Percentiles rank a stretch among this genome's conserved stretches.
Conservation (phyloP, 148 eudicot species). For the Suaeda aralocaspica region DNA sequence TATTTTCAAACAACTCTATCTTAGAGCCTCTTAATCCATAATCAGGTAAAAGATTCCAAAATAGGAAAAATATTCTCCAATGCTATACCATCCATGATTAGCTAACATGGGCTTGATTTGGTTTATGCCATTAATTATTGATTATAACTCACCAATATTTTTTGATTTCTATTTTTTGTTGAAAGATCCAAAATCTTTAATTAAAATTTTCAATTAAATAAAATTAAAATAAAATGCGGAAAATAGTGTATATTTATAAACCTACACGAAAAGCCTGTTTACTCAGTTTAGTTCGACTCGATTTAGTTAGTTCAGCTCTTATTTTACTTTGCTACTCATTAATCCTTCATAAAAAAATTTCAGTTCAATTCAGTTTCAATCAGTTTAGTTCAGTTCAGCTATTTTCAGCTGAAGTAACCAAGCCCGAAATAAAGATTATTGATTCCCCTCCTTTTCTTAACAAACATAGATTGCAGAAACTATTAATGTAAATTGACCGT, state of each 20-base stretch:
- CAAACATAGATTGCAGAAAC: conserved; percentile 29
- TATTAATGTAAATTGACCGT: conserved; percentile 26
- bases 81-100: conserved; percentile 44
- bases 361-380: no score
- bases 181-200: conserved; percentile 16
- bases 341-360: no score
- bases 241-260: conserved; percentile 19
- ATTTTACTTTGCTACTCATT: no score
- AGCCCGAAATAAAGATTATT: no score
- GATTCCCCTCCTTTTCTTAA: conserved; percentile 26
- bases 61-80: conserved; percentile 37
- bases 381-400: no score
- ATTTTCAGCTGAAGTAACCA: no score
- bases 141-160: conserved; percentile 17
- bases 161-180: no score
- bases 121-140: conserved; percentile 26
- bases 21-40: conserved; percentile 35
- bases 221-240: not conserved
- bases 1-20: conserved; percentile 24
- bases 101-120: conserved; percentile 37
- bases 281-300: no score
- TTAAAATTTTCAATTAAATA: conserved; percentile 16
- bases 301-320: no score
- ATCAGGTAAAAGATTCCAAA: conserved; percentile 33
- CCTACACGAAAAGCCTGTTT: conserved; percentile 37